Conservation (phyloP, 495 filamentous ascomycete genomes). For the Penicillium ochrochloron region DNA sequence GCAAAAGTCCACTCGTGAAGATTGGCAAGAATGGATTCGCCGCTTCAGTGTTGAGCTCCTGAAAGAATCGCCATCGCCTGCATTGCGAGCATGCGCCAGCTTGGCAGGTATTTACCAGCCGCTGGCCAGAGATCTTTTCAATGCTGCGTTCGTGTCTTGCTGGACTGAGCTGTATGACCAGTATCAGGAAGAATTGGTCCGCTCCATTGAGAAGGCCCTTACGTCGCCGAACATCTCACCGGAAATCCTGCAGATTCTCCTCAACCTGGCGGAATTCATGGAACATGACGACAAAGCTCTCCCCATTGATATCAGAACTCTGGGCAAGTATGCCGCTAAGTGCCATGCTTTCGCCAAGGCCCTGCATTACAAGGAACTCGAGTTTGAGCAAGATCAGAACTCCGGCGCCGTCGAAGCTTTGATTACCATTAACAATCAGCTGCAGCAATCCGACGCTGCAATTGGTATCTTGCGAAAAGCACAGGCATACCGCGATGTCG, state of each 20-base stretch:
- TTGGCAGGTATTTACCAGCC: conserved; percentile 90
- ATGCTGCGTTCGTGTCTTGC: conserved; percentile 97
- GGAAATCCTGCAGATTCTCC: conserved; percentile 89
- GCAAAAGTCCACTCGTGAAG: conserved; percentile 92
- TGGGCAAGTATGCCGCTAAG: conserved; percentile 90
- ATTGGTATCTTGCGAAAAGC: conserved; percentile 96
- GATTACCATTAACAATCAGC: conserved; percentile 97
- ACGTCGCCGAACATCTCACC: conserved; percentile 91
- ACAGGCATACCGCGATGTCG: conserved; percentile 91
- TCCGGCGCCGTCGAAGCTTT: conserved; percentile 94
- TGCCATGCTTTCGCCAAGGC: conserved; percentile 98
- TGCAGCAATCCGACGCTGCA: conserved; percentile 96
- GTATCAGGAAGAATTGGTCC: conserved; percentile 92
- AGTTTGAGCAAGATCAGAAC: conserved; percentile 96
- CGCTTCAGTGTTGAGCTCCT: conserved; percentile 94
- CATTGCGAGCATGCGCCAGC: conserved; percentile 88
- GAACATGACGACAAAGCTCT: conserved; percentile 98
- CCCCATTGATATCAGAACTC: conserved; percentile 91
- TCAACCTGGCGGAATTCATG: conserved; percentile 99
- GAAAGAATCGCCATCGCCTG: conserved; percentile 94
- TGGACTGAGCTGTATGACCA: conserved; percentile 97
- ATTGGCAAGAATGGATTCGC: conserved; percentile 99
- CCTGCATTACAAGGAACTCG: conserved; percentile 97
- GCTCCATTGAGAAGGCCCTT: conserved; percentile 92
- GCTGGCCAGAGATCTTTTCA: conserved; percentile 91